These are phyloP conservation scores for Chaetomiaceae sp. DNA, from an alignment of 2,329 filamentous ascomycete species.

Conservation along the genomic window DNA sequence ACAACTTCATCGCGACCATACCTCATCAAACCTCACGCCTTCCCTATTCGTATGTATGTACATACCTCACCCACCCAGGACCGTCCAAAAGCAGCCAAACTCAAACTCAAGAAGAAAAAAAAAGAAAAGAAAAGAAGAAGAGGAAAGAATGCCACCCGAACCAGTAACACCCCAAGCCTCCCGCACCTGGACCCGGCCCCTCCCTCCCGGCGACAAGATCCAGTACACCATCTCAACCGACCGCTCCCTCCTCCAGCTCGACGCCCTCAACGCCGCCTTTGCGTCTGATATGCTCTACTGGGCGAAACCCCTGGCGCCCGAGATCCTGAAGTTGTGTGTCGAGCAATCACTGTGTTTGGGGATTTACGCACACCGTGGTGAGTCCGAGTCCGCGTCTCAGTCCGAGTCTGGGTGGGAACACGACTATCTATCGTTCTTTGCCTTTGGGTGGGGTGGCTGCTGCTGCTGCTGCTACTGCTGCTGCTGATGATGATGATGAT, in stretches of 20 bases:
- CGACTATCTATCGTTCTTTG: too few relatives aligned
- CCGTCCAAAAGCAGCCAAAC: too few relatives aligned
- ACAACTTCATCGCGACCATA: too few relatives aligned
- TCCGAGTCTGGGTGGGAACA: too few relatives aligned
- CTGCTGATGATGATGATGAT: too few relatives aligned
- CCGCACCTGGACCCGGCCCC: constrained; percentile 29
- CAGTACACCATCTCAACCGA: constrained; percentile 60
- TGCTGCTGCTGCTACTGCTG: too few relatives aligned
- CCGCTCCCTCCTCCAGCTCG: constrained; percentile 49
- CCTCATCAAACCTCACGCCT: too few relatives aligned
- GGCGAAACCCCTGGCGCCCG: constrained; percentile 49
- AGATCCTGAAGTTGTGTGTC: constrained; percentile 48
- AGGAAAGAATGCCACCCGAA: not conserved
- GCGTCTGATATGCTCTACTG: constrained; percentile 57
- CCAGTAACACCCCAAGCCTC: not conserved
- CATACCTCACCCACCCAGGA: too few relatives aligned
- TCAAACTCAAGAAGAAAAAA: not conserved
- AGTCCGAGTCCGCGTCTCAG: too few relatives aligned
- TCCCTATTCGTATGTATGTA: too few relatives aligned
- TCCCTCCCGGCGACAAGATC: constrained; percentile 30
- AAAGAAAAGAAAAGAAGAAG: not conserved
- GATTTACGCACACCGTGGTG: too few relatives aligned
- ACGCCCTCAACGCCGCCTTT: constrained; percentile 53
- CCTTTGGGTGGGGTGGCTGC: too few relatives aligned
- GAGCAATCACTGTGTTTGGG: constrained; percentile 57